Evolutionary conservation across 305 asterid genomes (phyloP).

Genomic region (Caryopteris hybrid): DNA sequence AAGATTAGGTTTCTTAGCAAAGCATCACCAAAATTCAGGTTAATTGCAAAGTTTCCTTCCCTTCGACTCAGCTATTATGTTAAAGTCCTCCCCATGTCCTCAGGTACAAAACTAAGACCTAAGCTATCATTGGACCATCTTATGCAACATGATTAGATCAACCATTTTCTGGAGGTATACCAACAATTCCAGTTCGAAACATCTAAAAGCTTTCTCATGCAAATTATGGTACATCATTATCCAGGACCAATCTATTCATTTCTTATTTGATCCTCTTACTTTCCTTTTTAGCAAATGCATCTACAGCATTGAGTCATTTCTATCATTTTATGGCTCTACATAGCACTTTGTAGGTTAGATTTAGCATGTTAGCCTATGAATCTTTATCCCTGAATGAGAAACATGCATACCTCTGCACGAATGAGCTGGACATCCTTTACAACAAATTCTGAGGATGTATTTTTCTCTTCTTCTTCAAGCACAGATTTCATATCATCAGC

Average conservation of each 20-base stretch:
- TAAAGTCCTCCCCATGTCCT: too few relatives aligned
- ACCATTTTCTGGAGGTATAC: too few relatives aligned
- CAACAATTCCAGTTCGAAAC: too few relatives aligned
- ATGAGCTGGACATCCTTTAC: slow-evolving; percentile 83
- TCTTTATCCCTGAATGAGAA: neutral
- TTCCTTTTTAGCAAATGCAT: neutral
- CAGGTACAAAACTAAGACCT: too few relatives aligned
- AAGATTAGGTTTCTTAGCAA: too few relatives aligned
- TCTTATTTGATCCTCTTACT: neutral
- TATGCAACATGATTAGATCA: too few relatives aligned
- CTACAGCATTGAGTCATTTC: neutral
- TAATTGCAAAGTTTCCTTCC: too few relatives aligned
- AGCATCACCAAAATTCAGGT: too few relatives aligned
- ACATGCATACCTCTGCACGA: slow-evolving; percentile 72
- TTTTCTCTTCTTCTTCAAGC: slow-evolving; percentile 62
- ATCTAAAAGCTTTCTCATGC: too few relatives aligned
- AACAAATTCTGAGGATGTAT: slow-evolving; percentile 40
- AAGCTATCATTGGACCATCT: too few relatives aligned
- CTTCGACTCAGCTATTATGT: too few relatives aligned
- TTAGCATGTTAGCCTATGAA: neutral
- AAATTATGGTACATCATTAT: too few relatives aligned
- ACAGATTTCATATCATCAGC: slow-evolving; percentile 52
- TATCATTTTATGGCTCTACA: neutral
- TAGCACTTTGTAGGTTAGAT: neutral
- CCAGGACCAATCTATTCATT: neutral